Percentiles rank a stretch among this genome's conserved stretches.
Conservation (phyloP, 2,329 filamentous ascomycete genomes). For the Fusarium sp. region DNA sequence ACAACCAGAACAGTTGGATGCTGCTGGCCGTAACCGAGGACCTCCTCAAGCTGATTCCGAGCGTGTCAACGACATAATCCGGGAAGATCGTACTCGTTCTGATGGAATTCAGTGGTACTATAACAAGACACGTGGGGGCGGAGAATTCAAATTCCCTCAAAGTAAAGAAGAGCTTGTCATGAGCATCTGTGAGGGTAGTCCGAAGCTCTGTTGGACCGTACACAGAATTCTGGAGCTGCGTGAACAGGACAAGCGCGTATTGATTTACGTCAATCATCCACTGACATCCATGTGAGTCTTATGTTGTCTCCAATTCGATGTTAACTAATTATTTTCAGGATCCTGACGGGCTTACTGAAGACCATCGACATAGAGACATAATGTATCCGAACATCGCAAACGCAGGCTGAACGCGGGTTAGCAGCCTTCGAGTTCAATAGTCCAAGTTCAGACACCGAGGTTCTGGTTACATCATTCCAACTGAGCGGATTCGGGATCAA, state of each 20-base stretch:
- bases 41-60: too few relatives aligned
- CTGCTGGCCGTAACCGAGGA: too few relatives aligned
- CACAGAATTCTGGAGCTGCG: neutral
- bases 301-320: neutral
- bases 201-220: neutral
- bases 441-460: fast-evolving
- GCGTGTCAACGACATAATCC: neutral
- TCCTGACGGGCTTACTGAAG: too few relatives aligned
- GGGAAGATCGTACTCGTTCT: neutral
- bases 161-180: neutral
- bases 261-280: neutral
- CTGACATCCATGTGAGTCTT: neutral
- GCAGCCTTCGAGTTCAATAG: neutral
- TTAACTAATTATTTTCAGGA: neutral
- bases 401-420: neutral
- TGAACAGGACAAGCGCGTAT: neutral
- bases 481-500: neutral
- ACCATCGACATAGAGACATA: too few relatives aligned
- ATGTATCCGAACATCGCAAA: neutral
- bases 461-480: neutral
- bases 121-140: neutral
- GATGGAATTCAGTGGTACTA: neutral
- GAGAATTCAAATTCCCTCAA: neutral
- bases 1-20: too few relatives aligned
- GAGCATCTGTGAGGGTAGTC: neutral